A percentile compares a stretch with the other conserved stretches of the same genome.
Evolutionary conservation across 164 flowering plant genomes (phyloP).

Genomic region (Annona cherimola): DNA sequence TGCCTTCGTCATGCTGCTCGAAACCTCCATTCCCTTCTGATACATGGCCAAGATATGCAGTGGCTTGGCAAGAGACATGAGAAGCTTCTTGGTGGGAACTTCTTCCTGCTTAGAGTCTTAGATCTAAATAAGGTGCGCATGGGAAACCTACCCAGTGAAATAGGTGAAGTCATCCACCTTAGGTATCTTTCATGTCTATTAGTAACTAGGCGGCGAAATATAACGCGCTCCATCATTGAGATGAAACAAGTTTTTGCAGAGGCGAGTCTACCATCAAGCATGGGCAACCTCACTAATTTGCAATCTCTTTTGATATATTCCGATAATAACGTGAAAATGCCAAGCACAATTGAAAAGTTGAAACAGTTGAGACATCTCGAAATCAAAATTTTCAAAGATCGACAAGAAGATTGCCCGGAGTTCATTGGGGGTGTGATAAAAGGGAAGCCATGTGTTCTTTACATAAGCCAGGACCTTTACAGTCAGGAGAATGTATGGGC

Average conservation of each 20-base stretch:
- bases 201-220: too few species aligned
- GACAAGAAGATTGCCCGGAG: too few species aligned
- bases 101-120: too few species aligned
- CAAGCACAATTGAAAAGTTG: background rate
- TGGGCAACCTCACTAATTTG: background rate
- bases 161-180: background rate
- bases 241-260: too few species aligned
- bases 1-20: background rate
- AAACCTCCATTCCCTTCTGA: background rate
- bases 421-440: background rate
- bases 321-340: background rate
- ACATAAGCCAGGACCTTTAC: background rate
- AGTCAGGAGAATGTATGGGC: background rate
- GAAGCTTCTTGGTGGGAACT: too few species aligned
- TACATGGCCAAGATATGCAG: background rate
- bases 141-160: background rate
- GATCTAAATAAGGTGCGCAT: too few species aligned
- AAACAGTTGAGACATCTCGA: background rate
- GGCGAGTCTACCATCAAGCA: background rate
- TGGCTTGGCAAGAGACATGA: too few species aligned
- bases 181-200: background rate
- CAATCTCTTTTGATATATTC: background rate
- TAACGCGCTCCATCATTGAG: too few species aligned
- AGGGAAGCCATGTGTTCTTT: background rate
- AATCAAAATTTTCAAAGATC: too few species aligned